phyloP scores from a whole-genome alignment of 2,329 filamentous ascomycete species.

The Cladosporium sp. region DNA sequence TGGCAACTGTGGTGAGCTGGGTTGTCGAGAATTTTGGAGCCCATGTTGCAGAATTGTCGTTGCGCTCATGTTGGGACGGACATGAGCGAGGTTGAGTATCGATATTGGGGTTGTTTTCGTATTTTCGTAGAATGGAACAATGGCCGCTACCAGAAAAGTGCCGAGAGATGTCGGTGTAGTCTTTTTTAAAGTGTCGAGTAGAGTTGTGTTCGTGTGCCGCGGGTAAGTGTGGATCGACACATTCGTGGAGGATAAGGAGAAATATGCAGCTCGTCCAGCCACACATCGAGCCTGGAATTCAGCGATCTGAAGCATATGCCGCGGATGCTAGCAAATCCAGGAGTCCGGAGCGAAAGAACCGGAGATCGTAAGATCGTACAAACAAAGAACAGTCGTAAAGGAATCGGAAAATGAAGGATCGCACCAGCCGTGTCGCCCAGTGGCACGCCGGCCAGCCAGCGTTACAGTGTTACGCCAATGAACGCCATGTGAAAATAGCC shows the following conservation, averaged over 20 bases:
- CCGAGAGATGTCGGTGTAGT: slow-evolving; percentile 1
- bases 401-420: not conserved
- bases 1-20: slow-evolving; percentile 5
- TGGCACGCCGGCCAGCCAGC: slow-evolving; percentile 25
- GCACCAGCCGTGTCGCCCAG: slow-evolving; percentile 17
- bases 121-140: not conserved
- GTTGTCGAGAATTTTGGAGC: slow-evolving; percentile 17
- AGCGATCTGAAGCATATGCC: not conserved
- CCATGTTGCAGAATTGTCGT: slow-evolving; percentile 10
- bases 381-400: slow-evolving; percentile 11
- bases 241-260: slow-evolving; percentile 14
- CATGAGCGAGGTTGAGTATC: slow-evolving; percentile 15
- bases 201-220: no score
- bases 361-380: slow-evolving; percentile 24
- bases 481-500: slow-evolving; percentile 3
- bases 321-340: slow-evolving; percentile 16
- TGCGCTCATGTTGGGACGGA: slow-evolving; percentile 20
- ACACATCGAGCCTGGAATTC: not conserved
- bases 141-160: slow-evolving; percentile 6
- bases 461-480: slow-evolving; percentile 13
- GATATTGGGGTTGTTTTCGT: not conserved
- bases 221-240: no score
- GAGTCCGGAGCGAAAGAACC: slow-evolving; percentile 27
- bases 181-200: slow-evolving; percentile 1
- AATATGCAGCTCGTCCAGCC: slow-evolving; percentile 9